Evolutionary conservation across 2,329 filamentous ascomycete species (phyloP).

Genomic region (Dothidotthia symphoricarpi): DNA sequence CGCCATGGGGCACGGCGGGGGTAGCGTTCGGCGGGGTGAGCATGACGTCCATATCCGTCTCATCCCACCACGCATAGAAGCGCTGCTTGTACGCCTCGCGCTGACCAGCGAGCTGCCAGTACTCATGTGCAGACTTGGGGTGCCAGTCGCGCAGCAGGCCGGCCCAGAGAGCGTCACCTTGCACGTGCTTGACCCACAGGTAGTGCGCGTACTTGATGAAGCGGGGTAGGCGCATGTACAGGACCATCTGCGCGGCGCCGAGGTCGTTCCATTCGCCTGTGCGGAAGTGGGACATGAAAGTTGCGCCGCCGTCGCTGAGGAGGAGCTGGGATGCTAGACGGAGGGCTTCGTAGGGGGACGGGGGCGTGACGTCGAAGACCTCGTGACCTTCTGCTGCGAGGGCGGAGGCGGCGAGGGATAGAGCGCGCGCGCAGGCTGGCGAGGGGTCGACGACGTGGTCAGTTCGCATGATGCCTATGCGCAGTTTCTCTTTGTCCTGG

Average conservation of each 20-base stretch:
- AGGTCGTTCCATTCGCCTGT: conserved; percentile 76
- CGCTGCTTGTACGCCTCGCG: conserved; percentile 73
- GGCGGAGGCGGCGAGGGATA: conserved; percentile 68
- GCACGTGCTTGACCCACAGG: conserved; percentile 82
- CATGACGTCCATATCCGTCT: conserved; percentile 69
- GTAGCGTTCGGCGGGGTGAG: conserved; percentile 86
- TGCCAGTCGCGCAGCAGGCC: conserved; percentile 71
- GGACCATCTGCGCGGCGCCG: conserved; percentile 72
- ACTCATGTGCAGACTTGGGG: conserved; percentile 70
- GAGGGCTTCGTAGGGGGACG: conserved; percentile 70
- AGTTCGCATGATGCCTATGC: conserved; percentile 73
- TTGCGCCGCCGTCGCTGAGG: conserved; percentile 79
- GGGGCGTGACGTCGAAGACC: conserved; percentile 64
- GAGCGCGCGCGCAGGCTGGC: conserved; percentile 75
- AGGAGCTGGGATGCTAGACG: conserved; percentile 75
- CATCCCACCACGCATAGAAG: conserved; percentile 84
- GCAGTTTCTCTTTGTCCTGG: conserved; percentile 60
- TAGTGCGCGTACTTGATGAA: conserved; percentile 83
- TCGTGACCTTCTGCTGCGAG: conserved; percentile 72
- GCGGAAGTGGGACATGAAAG: conserved; percentile 73
- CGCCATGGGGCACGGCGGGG: conserved; percentile 80
- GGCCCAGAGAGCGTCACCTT: conserved; percentile 74
- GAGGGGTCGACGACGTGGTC: conserved; percentile 83
- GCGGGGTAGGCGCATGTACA: conserved; percentile 69
- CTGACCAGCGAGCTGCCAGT: conserved; percentile 76